These are phyloP conservation scores for Hypoxylon sp. DNA, from an alignment of 2,329 filamentous ascomycete species.

Conservation along the genomic window DNA sequence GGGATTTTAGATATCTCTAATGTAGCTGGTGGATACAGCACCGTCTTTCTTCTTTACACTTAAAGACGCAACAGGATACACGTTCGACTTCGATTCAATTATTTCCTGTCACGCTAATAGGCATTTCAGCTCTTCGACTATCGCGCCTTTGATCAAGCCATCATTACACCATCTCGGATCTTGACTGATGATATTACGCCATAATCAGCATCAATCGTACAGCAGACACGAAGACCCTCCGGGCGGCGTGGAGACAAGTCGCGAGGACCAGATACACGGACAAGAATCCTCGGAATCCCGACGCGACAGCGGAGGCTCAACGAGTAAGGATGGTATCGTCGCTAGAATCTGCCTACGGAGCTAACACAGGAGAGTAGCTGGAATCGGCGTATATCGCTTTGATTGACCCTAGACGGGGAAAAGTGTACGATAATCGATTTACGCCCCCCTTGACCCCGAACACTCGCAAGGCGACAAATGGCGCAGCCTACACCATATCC, in stretches of 20 bases:
- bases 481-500: background rate
- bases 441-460: background rate
- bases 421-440: slow-evolving; percentile 17
- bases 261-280: slow-evolving; percentile 48
- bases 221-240: slow-evolving; percentile 35
- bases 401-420: slow-evolving; percentile 34
- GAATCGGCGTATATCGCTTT: slow-evolving; percentile 47
- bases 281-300: slow-evolving; percentile 45
- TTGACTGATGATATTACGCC: slow-evolving; percentile 49
- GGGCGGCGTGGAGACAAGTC: slow-evolving; percentile 45
- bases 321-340: slow-evolving; percentile 24
- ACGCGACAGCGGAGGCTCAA: slow-evolving; percentile 49
- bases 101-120: background rate
- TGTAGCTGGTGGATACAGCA: too few relatives aligned
- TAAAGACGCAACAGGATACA: too few relatives aligned
- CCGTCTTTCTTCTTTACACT: too few relatives aligned
- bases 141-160: background rate
- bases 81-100: too few relatives aligned
- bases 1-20: too few relatives aligned
- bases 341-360: background rate
- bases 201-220: slow-evolving; percentile 41
- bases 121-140: background rate
- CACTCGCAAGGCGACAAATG: background rate
- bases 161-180: background rate
- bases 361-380: slow-evolving; percentile 28